Evolutionary conservation across 305 asterid genomes (phyloP).

Genomic region (Solanum chacoense): DNA sequence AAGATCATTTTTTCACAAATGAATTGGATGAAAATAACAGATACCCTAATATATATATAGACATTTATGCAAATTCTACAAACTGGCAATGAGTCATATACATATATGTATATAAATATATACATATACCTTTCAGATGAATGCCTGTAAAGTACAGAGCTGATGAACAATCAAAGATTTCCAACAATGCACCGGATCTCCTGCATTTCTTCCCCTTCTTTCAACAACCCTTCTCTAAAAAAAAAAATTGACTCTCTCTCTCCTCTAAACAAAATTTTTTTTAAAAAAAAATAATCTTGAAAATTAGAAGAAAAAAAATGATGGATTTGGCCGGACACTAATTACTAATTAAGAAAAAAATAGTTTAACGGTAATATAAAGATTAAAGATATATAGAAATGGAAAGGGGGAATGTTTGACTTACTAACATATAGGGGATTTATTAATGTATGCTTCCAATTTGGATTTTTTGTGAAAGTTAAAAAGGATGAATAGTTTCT

Average conservation of each 20-base stretch:
- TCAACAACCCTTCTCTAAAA: background rate
- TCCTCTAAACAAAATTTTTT: background rate
- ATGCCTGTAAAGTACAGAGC: constrained; percentile 45
- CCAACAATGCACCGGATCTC: constrained; percentile 48
- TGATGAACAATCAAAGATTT: constrained; percentile 47
- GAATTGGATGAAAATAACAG: background rate
- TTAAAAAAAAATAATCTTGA: background rate
- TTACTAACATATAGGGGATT: background rate
- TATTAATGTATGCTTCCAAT: background rate
- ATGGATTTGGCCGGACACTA: constrained; percentile 1
- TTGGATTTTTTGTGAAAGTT: background rate
- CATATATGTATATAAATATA: background rate
- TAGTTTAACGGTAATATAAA: background rate
- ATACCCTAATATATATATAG: background rate
- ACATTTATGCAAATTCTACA: background rate
- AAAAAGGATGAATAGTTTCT: background rate
- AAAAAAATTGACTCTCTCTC: background rate
- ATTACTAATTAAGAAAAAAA: background rate
- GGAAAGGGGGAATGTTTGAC: background rate
- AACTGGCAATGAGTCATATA: background rate
- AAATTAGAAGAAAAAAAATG: background rate
- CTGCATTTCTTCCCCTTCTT: constrained; percentile 28
- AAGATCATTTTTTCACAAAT: background rate
- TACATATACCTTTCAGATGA: constrained; percentile 50
- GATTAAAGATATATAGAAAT: background rate